phyloP scores from a whole-genome alignment of 768 basidiomycete genomes.

The Arthromyces matolae region DNA sequence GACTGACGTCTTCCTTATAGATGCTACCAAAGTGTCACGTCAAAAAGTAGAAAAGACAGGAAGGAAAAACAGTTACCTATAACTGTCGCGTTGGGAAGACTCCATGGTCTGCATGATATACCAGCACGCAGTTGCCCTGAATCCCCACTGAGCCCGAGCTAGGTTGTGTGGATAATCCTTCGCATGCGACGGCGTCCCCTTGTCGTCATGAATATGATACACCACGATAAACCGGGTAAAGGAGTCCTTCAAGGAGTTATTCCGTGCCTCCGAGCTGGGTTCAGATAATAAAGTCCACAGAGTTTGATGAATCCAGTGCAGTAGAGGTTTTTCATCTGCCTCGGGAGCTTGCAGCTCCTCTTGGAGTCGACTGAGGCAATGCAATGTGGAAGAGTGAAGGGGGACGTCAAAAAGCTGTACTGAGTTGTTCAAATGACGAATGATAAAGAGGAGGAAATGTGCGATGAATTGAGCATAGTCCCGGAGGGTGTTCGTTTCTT shows the following conservation, averaged over 20 bases:
- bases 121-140: background rate
- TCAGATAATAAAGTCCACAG: slow-evolving; percentile 1
- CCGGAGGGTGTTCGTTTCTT: slow-evolving; percentile 76
- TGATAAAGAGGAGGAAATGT: background rate
- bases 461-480: slow-evolving; percentile 40
- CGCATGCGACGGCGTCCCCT: background rate
- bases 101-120: background rate
- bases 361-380: background rate
- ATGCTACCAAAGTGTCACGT: background rate
- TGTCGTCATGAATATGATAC: background rate
- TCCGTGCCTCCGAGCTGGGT: background rate
- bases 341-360: background rate
- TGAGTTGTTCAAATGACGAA: background rate
- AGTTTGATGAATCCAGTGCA: background rate
- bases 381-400: background rate
- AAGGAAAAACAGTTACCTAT: background rate
- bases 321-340: background rate
- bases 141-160: background rate
- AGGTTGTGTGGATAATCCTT: background rate
- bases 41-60: background rate
- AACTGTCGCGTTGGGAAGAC: background rate
- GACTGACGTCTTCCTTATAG: background rate
- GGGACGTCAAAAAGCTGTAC: background rate
- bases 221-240: background rate
- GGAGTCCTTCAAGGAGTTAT: background rate